phyloP scores from a whole-genome alignment of 2,329 filamentous ascomycete genomes.

The Pseudocercospora cruenta region DNA sequence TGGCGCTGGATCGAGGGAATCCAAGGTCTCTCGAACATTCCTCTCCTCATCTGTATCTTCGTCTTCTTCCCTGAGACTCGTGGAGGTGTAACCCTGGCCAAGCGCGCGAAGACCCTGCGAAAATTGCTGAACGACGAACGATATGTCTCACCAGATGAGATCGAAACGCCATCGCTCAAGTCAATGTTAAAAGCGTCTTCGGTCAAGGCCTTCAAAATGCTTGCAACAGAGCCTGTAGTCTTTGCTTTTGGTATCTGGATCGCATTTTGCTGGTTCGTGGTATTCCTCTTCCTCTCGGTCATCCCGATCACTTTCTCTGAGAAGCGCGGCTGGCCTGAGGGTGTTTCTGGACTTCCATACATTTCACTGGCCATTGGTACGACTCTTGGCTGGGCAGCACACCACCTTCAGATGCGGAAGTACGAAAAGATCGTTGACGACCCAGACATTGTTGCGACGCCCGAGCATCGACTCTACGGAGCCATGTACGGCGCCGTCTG shows the following conservation, averaged over 20 bases:
- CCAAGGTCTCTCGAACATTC: conserved; percentile 56
- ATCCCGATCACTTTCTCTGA: conserved; percentile 56
- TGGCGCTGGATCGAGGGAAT: conserved; percentile 61
- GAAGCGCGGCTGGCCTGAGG: conserved; percentile 58
- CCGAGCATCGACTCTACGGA: conserved; percentile 55
- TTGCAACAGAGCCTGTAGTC: conserved; percentile 54
- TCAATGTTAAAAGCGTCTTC: conserved; percentile 53
- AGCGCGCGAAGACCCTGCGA: conserved; percentile 54
- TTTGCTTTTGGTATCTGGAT: conserved; percentile 58
- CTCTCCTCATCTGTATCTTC: conserved; percentile 50
- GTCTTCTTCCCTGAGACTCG: conserved; percentile 53
- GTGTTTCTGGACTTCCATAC: conserved; percentile 55
- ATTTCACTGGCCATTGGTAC: conserved; percentile 56
- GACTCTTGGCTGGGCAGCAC: conserved; percentile 52
- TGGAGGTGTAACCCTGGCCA: conserved; percentile 53
- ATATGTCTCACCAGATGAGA: conserved; percentile 56
- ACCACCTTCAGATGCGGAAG: conserved; percentile 57
- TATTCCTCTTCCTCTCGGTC: conserved; percentile 58
- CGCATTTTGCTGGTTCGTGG: conserved; percentile 57
- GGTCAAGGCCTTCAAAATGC: conserved; percentile 56
- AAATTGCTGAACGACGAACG: conserved; percentile 54
- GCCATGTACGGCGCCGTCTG: conserved; percentile 53
- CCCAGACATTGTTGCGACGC: conserved; percentile 43
- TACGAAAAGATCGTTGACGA: conserved; percentile 49
- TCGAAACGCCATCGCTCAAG: conserved; percentile 55